Evolutionary conservation across 2,329 filamentous ascomycete species (phyloP), one percentile per base, ranked within the genome.

Genomic region (Bipolaris oryzae): DNA sequence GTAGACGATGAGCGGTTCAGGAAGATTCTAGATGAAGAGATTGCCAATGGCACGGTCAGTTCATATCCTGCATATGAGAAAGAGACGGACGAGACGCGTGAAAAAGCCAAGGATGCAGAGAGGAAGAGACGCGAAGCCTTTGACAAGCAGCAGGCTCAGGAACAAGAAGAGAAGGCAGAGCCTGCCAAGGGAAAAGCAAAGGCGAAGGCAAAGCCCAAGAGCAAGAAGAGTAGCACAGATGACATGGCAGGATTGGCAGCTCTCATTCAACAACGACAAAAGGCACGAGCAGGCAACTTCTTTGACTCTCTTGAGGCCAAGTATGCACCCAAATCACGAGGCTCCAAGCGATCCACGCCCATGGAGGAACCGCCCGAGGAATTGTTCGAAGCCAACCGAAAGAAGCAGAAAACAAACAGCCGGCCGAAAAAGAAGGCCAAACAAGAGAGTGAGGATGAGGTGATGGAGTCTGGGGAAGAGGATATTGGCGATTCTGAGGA

Each of bases 1-100:
- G 87, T 89, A 51, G 95, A 99, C 65, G 95, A 99, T 66, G 88
- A 89, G 52, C 84, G 95, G 7, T 97, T 96, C 77, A 84, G 91
- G 13, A 77, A 72, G 15, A 91, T 96, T 42, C 92, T 99, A 52
- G 86, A 96, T 70, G 82, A 86, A 34, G 95, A 92, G 3, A 95
- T 99, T 69, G 80, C 82, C 34, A 82, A 79, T 3, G 85, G 86
- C 1, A 85, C 90, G 35, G 88, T 96, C 0, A 77, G 87, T 41
- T 79, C 80, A 0, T 93, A 87, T 74, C 79, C 83, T 18, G 82
- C 83, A 5, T 99, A 96, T 73, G 85, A 85, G 1, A 83, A 88
- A 23, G 92, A 97, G 78, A 73, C 67, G 7, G 68, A 71, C 44
- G 66, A 51, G 35, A 63, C 62, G 4, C 67, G 74, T 3, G 37